phyloP scores from a whole-genome alignment of 345 rosid genomes.

The Arabidopsis arenosa region DNA sequence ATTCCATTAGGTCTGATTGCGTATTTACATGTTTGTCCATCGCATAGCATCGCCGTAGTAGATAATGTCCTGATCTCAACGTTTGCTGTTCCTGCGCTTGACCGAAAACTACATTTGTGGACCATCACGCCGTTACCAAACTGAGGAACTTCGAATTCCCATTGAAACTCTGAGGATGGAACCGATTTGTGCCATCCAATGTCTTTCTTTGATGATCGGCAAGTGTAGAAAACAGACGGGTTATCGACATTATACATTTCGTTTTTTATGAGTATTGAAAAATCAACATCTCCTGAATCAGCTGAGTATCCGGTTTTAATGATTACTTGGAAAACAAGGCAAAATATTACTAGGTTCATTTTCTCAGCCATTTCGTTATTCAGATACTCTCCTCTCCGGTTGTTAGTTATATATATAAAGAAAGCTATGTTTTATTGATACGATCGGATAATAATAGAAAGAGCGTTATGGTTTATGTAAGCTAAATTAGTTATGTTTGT shows the following conservation, averaged over 20 bases:
- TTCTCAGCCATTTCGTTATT: constrained; percentile 8
- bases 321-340: constrained; percentile 32
- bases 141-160: constrained; percentile 37
- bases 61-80: constrained; percentile 33
- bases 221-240: constrained; percentile 29
- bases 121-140: constrained; percentile 36
- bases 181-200: constrained; percentile 40
- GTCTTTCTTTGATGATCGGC: constrained; percentile 35
- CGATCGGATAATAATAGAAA: constrained; percentile 24
- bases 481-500: constrained; percentile 26
- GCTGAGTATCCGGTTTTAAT: constrained; percentile 24
- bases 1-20: constrained; percentile 39
- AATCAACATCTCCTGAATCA: constrained; percentile 20
- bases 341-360: constrained; percentile 34
- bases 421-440: background rate
- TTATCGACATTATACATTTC: constrained; percentile 22
- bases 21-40: constrained; percentile 29
- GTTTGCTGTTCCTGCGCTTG: constrained; percentile 30
- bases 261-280: constrained; percentile 31
- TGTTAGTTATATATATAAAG: background rate
- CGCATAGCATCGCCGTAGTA: constrained; percentile 38
- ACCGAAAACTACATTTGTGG: constrained; percentile 34
- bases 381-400: background rate
- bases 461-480: background rate
- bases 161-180: constrained; percentile 32